Base-by-base conservation (phyloP, 2,329 filamentous ascomycete species). In the Geoglossum cookeanum region DNA sequence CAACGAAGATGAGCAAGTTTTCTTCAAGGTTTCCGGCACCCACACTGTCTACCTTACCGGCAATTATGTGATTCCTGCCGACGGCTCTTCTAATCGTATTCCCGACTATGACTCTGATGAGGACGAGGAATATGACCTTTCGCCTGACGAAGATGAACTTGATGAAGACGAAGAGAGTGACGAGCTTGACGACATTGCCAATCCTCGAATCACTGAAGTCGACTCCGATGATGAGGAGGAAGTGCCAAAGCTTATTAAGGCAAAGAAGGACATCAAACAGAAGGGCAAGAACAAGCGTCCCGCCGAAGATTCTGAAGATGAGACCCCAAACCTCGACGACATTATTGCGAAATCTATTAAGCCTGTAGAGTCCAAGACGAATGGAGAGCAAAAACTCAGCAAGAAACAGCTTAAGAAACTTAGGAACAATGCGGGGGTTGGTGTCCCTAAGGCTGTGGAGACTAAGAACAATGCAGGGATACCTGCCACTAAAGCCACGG, bases 361-460 rank as follows among this genome's bases (percentile, higher is more conserved):
- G 67, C 71, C 74, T 61, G 67, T 68, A n/a, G 72, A 73, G 62
- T 65, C 71, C 51, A 69, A 65, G 44, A 65, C 67, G 29, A 76
- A 78, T 61, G 79, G 80, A 62, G 84, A 89, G 64, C 69, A 77
- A 63, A 90, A 90, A 75, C 78, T 89, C 61, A 90, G 83, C 79
- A 96, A 96, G 80, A 53, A 53, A 77, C 87, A 97, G 22, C 35
- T 11, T 3, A 60, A 60, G 55, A 59, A 59, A 72, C 79, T 85
- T 66, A 94, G 94, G 83, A 96, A 95, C 79, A 97, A 97, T 78
- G 87, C 94, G 70, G 92, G 91, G 63, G 85, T 96, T 69, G 83
- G 92, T 59, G 80, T 85, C 59, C 65, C 69, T 47, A 65, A 66
- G 51, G 66, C 66, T 57, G 73, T 75, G 49, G 79, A 83, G 64